Evolutionary conservation across 2,329 filamentous ascomycete genomes (phyloP).

Genomic region (Phialophora macrospora): DNA sequence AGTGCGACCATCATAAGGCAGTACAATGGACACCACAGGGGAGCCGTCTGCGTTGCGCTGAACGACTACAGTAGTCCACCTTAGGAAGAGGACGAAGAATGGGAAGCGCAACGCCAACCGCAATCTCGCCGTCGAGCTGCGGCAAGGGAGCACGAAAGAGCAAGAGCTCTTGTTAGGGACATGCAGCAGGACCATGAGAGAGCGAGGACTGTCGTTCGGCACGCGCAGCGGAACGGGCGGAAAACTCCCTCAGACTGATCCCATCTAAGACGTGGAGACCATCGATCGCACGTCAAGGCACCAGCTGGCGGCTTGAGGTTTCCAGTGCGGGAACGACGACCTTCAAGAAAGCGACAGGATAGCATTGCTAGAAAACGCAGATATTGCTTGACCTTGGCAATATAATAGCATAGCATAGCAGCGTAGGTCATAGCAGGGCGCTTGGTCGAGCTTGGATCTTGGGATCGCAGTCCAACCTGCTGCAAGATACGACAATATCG

Average conservation of each 20-base stretch:
- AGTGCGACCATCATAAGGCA: conserved; percentile 90
- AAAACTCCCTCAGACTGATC: not conserved
- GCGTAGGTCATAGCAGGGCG: not conserved
- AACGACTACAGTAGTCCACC: conserved; percentile 71
- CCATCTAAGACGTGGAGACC: not conserved
- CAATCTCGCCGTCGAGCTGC: not conserved
- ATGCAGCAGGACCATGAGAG: not conserved
- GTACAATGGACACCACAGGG: conserved; percentile 92
- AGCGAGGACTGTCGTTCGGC: not conserved
- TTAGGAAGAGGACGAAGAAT: conserved; percentile 24
- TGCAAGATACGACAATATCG: not conserved
- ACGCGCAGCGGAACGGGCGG: not conserved
- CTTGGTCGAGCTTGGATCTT: not conserved
- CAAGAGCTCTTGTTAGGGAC: not conserved
- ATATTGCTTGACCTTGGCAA: not conserved
- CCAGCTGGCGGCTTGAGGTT: not conserved
- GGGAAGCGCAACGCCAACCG: not conserved
- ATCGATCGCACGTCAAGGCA: not conserved
- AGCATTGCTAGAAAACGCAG: not conserved
- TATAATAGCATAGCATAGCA: not conserved
- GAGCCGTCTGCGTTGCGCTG: conserved; percentile 87
- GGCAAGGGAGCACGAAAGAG: not conserved
- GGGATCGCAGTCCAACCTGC: not conserved
- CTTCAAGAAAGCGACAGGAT: not conserved
- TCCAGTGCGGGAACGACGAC: not conserved